These are phyloP conservation scores for Dianthus caryophyllus DNA, from an alignment of 148 eudicot genomes.

Conservation along the genomic window DNA sequence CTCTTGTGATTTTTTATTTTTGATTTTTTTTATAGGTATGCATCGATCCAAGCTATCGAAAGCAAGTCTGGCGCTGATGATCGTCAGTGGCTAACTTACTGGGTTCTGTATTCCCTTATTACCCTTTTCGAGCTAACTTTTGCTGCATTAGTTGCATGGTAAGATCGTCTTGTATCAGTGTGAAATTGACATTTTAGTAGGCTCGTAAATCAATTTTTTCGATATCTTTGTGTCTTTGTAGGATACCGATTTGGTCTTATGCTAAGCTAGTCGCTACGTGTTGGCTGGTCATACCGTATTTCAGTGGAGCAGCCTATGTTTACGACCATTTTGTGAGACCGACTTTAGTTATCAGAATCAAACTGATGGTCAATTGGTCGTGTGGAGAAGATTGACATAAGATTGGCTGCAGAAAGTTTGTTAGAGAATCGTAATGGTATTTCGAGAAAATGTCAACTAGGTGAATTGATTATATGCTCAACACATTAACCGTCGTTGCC, in stretches of 20 bases:
- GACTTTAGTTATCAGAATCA: conserved; percentile 39
- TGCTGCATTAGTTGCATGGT: conserved; percentile 79
- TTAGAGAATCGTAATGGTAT: conserved; percentile 72
- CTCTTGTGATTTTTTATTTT: not conserved
- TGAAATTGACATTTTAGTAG: not conserved
- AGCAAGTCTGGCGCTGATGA: conserved; percentile 74
- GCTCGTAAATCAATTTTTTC: not conserved
- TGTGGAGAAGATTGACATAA: conserved; percentile 61
- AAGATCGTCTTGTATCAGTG: conserved; percentile 17
- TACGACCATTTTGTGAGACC: conserved; percentile 83
- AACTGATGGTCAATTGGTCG: conserved; percentile 54
- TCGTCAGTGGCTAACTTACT: conserved; percentile 96
- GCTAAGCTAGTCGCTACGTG: conserved; percentile 70
- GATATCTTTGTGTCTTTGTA: conserved; percentile 25
- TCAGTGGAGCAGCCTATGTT: conserved; percentile 93
- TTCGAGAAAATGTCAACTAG: conserved; percentile 50
- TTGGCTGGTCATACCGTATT: conserved; percentile 96
- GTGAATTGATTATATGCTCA: conserved; percentile 24
- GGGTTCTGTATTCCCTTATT: conserved; percentile 88
- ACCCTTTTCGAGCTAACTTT: conserved; percentile 93
- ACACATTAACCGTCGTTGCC: not conserved
- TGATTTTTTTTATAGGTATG: conserved; percentile 52
- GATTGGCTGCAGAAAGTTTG: conserved; percentile 77
- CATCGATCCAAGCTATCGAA: conserved; percentile 91
- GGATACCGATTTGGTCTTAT: conserved; percentile 92